These are phyloP conservation scores for Aspergillus brasiliensis DNA, from an alignment of 2,329 filamentous ascomycete species.

Conservation along the genomic window DNA sequence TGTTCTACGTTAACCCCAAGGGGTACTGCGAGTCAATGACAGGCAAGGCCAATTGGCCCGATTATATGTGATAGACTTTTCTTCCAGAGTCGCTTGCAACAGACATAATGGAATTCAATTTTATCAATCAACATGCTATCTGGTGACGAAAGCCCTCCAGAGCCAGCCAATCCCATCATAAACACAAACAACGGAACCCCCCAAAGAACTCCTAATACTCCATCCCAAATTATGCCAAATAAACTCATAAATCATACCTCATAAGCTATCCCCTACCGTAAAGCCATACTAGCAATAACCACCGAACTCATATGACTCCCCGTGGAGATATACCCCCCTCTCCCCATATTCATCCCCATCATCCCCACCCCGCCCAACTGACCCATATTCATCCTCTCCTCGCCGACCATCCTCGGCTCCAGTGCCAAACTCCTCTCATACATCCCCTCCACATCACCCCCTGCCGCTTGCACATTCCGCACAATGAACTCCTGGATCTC, in stretches of 20 bases:
- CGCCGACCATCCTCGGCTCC: slow-evolving; percentile 92
- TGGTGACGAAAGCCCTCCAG: too few relatives aligned
- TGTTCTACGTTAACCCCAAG: too few relatives aligned
- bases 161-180: too few relatives aligned
- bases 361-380: background rate
- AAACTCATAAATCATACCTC: background rate
- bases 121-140: too few relatives aligned
- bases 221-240: background rate
- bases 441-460: slow-evolving; percentile 83
- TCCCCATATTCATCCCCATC: background rate
- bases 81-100: too few relatives aligned
- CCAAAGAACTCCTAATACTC: background rate
- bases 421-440: slow-evolving; percentile 94
- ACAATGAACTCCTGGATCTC: slow-evolving; percentile 97
- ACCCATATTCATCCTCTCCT: slow-evolving; percentile 78
- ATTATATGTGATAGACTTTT: too few relatives aligned
- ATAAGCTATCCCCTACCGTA: background rate
- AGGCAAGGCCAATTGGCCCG: too few relatives aligned
- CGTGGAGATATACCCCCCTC: slow-evolving; percentile 9
- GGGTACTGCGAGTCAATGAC: too few relatives aligned
- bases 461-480: slow-evolving; percentile 90
- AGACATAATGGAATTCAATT: too few relatives aligned
- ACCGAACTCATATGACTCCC: slow-evolving; percentile 21
- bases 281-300: slow-evolving; percentile 21
- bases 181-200: too few relatives aligned